Base-by-base conservation (phyloP, 257 asterid species). In the Penstemon eatonii region DNA sequence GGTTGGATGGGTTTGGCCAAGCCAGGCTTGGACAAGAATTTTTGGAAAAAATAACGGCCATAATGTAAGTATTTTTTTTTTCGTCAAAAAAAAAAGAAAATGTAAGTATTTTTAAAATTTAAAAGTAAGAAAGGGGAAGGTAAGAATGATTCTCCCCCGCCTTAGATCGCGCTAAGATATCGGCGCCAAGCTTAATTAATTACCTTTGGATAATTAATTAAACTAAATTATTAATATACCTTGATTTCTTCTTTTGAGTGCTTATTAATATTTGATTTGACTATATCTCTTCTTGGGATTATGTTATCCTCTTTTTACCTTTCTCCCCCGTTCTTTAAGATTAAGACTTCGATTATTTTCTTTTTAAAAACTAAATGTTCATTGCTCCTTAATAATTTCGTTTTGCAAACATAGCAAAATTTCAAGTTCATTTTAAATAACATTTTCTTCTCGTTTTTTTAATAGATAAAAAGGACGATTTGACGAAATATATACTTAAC, bases 81-180 rank as follows among this genome's bases (percentile, higher is more conserved):
- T 15, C 18, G 18, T 15, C 18, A 15, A 15, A 15, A 15, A 15
- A 15, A 15, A 15, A 15, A 15, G 0, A 15, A 15, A 15, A 15
- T 15, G 18, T 15, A 15, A 15, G 18, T 15, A 15, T 15, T 15
- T 15, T 15, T 15, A 0, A 25, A 25, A 25, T 25, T 25, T 25
- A 25, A 25, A 3, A 6, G 13, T 46, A 55, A 58, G 41, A 15
- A 18, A 13, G 61, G 11, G 18, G 43, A 49, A 46, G 66, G 80
- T 78, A 80, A 74, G 74, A 80, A 54, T 73, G 73, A 56, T 80
- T 85, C 71, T 60, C 41, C 33, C 2, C 33, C 33, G 33, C 56
- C 60, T 62, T 60, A 61, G 76, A 83, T 83, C 70, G 73, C 88
- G 84, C 84, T 19, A 77, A 42, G 74, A 51, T 55, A 77, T 44